A percentile compares a stretch with the other conserved stretches of the same genome.
phyloP scores from a whole-genome alignment of 2,329 filamentous ascomycete genomes.

The Calonectria crousiana region DNA sequence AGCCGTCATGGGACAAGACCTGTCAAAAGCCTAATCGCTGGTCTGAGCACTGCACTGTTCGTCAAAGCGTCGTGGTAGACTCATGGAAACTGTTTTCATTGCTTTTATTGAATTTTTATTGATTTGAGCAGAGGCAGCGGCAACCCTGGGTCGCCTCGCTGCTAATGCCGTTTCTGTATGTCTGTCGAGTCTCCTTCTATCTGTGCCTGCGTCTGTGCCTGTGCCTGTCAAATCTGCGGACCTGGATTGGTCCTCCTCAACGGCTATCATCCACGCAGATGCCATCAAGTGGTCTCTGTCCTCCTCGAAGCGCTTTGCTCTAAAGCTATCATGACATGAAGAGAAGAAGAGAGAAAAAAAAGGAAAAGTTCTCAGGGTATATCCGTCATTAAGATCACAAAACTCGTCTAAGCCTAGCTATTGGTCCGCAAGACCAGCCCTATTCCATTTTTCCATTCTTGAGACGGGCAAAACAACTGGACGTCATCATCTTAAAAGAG shows the following conservation, averaged over 20 bases:
- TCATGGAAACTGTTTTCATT: slow-evolving; percentile 1
- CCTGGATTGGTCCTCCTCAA: slow-evolving; percentile 22
- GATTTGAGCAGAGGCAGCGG: slow-evolving; percentile 25
- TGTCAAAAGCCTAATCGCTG: neutral
- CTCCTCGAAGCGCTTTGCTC: slow-evolving; percentile 31
- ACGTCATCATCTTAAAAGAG: slow-evolving; percentile 17
- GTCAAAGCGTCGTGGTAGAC: neutral
- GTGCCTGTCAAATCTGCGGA: slow-evolving; percentile 16
- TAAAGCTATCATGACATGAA: slow-evolving; percentile 31
- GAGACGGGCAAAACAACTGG: slow-evolving; percentile 35
- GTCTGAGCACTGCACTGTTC: neutral
- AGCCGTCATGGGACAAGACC: neutral
- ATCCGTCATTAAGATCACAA: slow-evolving; percentile 46
- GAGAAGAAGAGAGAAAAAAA: slow-evolving; percentile 24
- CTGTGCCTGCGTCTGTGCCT: slow-evolving; percentile 24
- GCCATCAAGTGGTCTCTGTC: slow-evolving; percentile 19
- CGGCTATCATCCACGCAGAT: slow-evolving; percentile 24
- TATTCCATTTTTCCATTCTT: slow-evolving; percentile 29
- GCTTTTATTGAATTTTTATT: slow-evolving; percentile 18
- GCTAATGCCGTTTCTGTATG: slow-evolving; percentile 15
- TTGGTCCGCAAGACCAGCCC: slow-evolving; percentile 22
- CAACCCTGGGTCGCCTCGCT: slow-evolving; percentile 15
- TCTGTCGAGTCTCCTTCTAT: slow-evolving; percentile 13
- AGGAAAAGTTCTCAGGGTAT: slow-evolving; percentile 45
- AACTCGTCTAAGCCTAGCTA: slow-evolving; percentile 34